Evolutionary conservation across 805 yeast species (phyloP).

Genomic region (Ogataea dorogensis): DNA sequence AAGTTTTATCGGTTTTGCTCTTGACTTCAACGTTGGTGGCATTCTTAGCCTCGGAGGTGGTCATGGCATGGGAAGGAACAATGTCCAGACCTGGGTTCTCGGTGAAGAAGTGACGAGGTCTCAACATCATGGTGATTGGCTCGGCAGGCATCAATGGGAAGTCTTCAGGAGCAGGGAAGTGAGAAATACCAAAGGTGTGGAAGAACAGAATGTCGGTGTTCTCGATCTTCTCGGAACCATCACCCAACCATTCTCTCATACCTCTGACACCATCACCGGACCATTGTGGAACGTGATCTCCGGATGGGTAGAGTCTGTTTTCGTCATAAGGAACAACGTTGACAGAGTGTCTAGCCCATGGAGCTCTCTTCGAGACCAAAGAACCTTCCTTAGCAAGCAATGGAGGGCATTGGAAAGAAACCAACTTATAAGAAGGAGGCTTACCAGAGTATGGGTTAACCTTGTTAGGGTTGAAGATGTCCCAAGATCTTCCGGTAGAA

Average conservation of each 20-base stretch:
- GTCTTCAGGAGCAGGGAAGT: conserved; percentile 87
- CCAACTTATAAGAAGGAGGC: conserved; percentile 75
- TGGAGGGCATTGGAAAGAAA: conserved; percentile 71
- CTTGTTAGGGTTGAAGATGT: conserved; percentile 68
- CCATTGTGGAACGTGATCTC: conserved; percentile 74
- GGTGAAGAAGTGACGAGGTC: conserved; percentile 77
- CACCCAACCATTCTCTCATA: conserved; percentile 67
- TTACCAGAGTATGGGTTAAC: conserved; percentile 68
- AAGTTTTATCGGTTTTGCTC: conserved; percentile 45
- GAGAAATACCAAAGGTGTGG: conserved; percentile 84
- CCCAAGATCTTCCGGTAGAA: conserved; percentile 71
- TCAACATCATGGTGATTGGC: conserved; percentile 67
- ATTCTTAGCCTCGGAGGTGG: conserved; percentile 43
- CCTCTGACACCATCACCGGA: conserved; percentile 67
- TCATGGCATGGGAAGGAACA: conserved; percentile 58
- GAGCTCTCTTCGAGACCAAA: conserved; percentile 75
- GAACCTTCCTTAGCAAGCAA: conserved; percentile 73
- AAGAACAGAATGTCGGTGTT: conserved; percentile 71
- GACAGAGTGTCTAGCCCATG: conserved; percentile 69
- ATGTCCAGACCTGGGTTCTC: conserved; percentile 79
- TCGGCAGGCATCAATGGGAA: conserved; percentile 90
- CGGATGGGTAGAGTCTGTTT: conserved; percentile 76
- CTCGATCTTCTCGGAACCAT: conserved; percentile 55
- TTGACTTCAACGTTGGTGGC: conserved; percentile 39
- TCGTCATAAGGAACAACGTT: conserved; percentile 72